Base-by-base conservation (phyloP, 1,284 basidiomycete genomes). In the Puccinia horiana region DNA sequence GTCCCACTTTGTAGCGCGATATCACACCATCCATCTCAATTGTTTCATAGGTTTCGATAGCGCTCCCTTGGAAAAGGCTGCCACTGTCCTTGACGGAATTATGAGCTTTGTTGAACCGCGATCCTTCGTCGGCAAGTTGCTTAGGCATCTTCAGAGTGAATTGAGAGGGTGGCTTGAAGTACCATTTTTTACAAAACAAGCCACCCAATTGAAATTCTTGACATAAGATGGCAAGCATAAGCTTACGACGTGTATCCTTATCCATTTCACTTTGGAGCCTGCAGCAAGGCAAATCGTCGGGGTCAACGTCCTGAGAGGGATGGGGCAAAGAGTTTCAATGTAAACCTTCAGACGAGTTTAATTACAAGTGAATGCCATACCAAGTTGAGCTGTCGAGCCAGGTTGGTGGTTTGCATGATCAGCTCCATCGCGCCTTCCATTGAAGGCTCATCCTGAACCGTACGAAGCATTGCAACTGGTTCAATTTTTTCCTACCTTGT, bases 181-280 rank as follows among this genome's bases (percentile, higher is more conserved):
- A 63, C 42, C 42, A 32, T 54, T 54, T 61, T 52, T 69, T 65
- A 32, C 76, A 78, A 69, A 69, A 65, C 40, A 78, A 26, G 49
- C 76, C 76, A 32, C 76, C 76, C 61, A 78, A 54, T 23, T 78
- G 61, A 29, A 67, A 78, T 26, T 78, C 61, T 78, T 78, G 76
- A 42, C 58, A 61, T 35, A 78, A 23, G 18, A 78, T 67, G 6
- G 76, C 56, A 18, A 78, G 49, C 76, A 78, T 78, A 40, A 78
- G 35, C 37, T 63, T 47, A 23, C 76, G 56, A 16, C 76, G 76
- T 47, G 47, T 47, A 37, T 78, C 61, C 32, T 78, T 78, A n/a
- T 23, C 63, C 35, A 40, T 49, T 20, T 54, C 40, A 16, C 42
- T 78, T 35, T 32, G 37, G 49, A 49, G 61, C 26, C 12, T 52